These are phyloP conservation scores for Spinacia oleracea DNA, from an alignment of 179 eudicot species.

Conservation along the genomic window DNA sequence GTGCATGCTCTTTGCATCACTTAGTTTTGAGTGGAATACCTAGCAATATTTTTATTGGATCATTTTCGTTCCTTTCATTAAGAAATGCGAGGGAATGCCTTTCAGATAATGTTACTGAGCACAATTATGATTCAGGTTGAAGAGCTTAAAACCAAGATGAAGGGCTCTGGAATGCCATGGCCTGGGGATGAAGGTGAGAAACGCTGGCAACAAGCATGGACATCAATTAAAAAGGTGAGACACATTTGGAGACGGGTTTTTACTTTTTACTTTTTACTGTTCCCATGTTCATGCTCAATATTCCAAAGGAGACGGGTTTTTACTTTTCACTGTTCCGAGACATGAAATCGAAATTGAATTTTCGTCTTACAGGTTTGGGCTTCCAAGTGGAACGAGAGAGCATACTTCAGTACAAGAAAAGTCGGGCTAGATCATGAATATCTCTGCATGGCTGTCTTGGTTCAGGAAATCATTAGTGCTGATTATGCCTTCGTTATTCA, in stretches of 20 bases:
- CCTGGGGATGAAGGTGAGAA: slow-evolving; percentile 94
- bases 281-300: not conserved
- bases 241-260: slow-evolving; percentile 11
- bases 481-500: slow-evolving; percentile 98
- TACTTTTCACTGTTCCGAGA: not conserved
- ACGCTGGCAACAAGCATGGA: slow-evolving; percentile 98
- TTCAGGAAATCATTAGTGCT: slow-evolving; percentile 94
- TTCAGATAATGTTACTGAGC: not conserved
- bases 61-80: not conserved
- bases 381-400: slow-evolving; percentile 99
- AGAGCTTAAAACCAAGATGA: slow-evolving; percentile 78
- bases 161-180: slow-evolving; percentile 97
- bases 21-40: not conserved
- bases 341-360: not conserved
- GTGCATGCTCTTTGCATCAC: not conserved
- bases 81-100: too few species aligned
- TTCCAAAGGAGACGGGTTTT: not conserved
- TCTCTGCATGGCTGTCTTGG: slow-evolving; percentile 98
- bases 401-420: slow-evolving; percentile 90
- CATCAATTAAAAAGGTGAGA: slow-evolving; percentile 84
- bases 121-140: slow-evolving; percentile 52
- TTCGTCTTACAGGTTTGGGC: slow-evolving; percentile 78
- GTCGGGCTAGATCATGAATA: slow-evolving; percentile 86
- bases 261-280: not conserved
- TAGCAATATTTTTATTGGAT: not conserved